Base-by-base conservation (phyloP, 768 basidiomycete species). In the Tricholoma terreum region DNA sequence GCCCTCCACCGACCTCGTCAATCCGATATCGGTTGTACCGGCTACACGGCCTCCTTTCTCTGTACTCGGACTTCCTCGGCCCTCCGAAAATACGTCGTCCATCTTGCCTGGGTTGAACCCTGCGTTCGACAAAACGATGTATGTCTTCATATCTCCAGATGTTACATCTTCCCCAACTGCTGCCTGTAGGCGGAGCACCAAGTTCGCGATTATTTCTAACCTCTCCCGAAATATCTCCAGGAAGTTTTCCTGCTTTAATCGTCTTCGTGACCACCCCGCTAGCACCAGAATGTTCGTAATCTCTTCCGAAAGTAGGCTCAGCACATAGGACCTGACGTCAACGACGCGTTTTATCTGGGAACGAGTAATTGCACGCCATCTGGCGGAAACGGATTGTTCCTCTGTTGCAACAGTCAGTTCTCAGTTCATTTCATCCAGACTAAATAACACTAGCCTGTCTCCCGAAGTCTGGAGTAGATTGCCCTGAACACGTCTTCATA, bases 311-410 rank as follows among this genome's bases (percentile, higher is more conserved):
- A 64, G 19, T 9, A 36, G 38, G 3, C 54, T 27, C 3, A 57
- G 30, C 21, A 57, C 21, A 19, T 33, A 48, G 33, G 62, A 42
- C 65, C 65, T 43, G 76, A 66, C 71, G 73, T 72, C 40, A 21
- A 17, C 15, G 15, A 42, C 21, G 34, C 30, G 27, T 38, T 34
- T 66, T 17, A 78, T 74, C 52, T 83, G 79, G 24, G 71, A 69
- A 50, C 79, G 73, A 24, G 84, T 84, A 60, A 85, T 58, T 22
- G 82, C 77, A 56, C 83, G 76, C 83, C 83, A 85, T 24, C 78
- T 73, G 50, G 82, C 84, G 14, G 82, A 77, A 27, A 80, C 75
- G 1, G 77, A 73, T 65, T 82, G 82, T 24, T 75, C 72, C 63
- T 84, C 83, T 81, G 52, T 6, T 19, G 12, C 17, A 10, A 52